Base-by-base conservation (phyloP, 768 basidiomycete genomes). In the Boletus rufocinnamomeus region DNA sequence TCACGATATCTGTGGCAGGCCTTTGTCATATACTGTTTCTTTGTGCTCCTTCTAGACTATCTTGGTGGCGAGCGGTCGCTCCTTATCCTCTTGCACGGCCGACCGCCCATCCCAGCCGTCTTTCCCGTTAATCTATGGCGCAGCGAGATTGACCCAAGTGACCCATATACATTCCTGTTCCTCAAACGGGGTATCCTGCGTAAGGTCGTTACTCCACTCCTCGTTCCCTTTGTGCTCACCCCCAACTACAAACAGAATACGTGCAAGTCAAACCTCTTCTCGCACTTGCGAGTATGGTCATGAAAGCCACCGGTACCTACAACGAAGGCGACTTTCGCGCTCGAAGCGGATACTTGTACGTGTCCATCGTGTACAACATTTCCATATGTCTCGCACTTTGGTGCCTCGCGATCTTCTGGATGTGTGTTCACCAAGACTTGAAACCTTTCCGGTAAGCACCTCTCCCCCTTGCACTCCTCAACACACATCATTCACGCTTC, bases 371-470 rank as follows among this genome's bases (percentile, higher is more conserved):
- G 53, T 95, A 89, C 77, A 92, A 93, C 77, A 70, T 80, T 53
- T 91, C 88, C 66, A 94, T 94, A 48, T 89, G 86, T 73, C 77
- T 91, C 46, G 83, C 82, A 32, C 74, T 95, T 25, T 95, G 94
- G 77, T 98, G 95, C 67, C 82, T 98, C 41, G 97, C 94, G 0
- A 88, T 97, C 76, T 98, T 98, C 74, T 99, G 97, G 97, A 82
- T 95, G 55, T 93, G 91, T 58, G 91, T 98, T 6, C 86, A 85
- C 65, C 80, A 88, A 37, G 97, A 98, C 70, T 77, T 98, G 50
- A 89, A 89, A 71, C 93, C 94, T 2, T 97, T 93, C 77, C 81
- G 89, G 89, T 88, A 55, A 63, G 86, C 44, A 32, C 17, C 0
- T 34, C 45, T 8, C 11, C 23, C 7, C 7, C 23, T 45, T 34